Base-by-base conservation (phyloP, 192 early-diverging fungal species). In the Endogone sp. region DNA sequence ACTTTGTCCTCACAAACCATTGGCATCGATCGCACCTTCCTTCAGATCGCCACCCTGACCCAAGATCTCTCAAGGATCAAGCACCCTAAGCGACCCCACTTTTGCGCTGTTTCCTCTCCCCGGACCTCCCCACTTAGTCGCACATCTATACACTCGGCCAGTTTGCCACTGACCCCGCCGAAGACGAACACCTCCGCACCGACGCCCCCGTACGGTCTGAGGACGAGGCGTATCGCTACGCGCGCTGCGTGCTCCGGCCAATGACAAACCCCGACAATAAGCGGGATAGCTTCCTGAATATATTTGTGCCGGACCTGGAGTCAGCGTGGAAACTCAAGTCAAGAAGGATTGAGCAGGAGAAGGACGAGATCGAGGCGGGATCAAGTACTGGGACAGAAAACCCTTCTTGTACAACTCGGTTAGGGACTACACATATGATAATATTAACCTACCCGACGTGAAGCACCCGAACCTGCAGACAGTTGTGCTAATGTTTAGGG, bases 81-180 rank as follows among this genome's bases (percentile, higher is more conserved):
- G n/a, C 86, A 87, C 57, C 84, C 83, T 0, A 74, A 72, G 20
- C 85, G 84, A 11, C 75, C 79, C 10, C 65, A 75, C 2, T 23
- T 84, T 59, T 75, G 65, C 55, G 86, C 79, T 31, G 79, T 83
- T 62, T 74, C 76, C 25, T 74, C 81, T 55, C 74, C 56, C 86
- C 86, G 11, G 86, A 87, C 37, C 74, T 81, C 23, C 71, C 60
- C 26, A 72, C 75, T 32, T 83, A 79, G 83, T 76, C 81, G 30
- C 83, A 81, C 55, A 66, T 71, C 20, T 87, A 85, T 60, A 81
- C 78, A 23, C 63, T 84, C 28, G 81, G 77, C 16, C 82, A 82
- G 16, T 86, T 84, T 66, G 73, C 73, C 62, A 77, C 71, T 10
- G 81, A 84, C 44, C 85, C 85, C 21, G 77, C 69, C 23, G 73